These are phyloP conservation scores for Colletotrichum ledebouriae DNA, from an alignment of 2,329 filamentous ascomycete genomes.

Conservation along the genomic window DNA sequence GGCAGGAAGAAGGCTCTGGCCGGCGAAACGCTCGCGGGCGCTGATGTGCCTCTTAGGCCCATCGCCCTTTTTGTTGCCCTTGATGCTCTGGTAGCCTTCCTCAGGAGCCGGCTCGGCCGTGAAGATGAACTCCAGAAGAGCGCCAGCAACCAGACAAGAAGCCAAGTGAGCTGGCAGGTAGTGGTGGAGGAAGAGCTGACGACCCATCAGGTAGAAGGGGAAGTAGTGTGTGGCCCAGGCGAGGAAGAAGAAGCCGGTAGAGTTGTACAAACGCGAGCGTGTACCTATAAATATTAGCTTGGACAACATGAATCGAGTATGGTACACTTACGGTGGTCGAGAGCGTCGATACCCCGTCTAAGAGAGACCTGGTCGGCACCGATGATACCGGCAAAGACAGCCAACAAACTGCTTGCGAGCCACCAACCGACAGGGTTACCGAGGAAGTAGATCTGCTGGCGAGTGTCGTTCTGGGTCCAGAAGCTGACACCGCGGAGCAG, in stretches of 20 bases:
- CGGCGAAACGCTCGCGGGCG: slow-evolving; percentile 84
- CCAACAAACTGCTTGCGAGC: slow-evolving; percentile 91
- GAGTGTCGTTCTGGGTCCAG: slow-evolving; percentile 97
- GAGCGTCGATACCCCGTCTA: slow-evolving; percentile 90
- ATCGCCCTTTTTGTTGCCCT: slow-evolving; percentile 60
- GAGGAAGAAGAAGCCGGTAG: slow-evolving; percentile 98
- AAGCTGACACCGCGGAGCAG: slow-evolving; percentile 97
- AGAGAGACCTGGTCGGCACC: slow-evolving; percentile 94
- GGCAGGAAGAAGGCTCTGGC: slow-evolving; percentile 80
- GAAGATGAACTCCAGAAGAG: slow-evolving; percentile 95
- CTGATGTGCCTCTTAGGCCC: slow-evolving; percentile 73
- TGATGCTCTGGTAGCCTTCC: slow-evolving; percentile 59
- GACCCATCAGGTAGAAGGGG: slow-evolving; percentile 98
- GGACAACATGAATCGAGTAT: not conserved
- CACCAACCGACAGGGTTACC: slow-evolving; percentile 98
- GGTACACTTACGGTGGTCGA: slow-evolving; percentile 85
- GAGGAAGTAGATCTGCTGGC: slow-evolving; percentile 98
- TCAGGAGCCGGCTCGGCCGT: slow-evolving; percentile 82
- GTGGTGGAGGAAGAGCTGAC: slow-evolving; percentile 97
- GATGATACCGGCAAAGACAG: slow-evolving; percentile 92
- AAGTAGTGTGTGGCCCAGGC: slow-evolving; percentile 98
- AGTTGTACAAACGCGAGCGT: slow-evolving; percentile 95
- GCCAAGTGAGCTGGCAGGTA: slow-evolving; percentile 96
- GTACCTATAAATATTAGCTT: slow-evolving; percentile 72
- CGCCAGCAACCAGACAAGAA: slow-evolving; percentile 89